Base-by-base conservation (phyloP, 2,329 filamentous ascomycete genomes). In the Venturia carpophila region DNA sequence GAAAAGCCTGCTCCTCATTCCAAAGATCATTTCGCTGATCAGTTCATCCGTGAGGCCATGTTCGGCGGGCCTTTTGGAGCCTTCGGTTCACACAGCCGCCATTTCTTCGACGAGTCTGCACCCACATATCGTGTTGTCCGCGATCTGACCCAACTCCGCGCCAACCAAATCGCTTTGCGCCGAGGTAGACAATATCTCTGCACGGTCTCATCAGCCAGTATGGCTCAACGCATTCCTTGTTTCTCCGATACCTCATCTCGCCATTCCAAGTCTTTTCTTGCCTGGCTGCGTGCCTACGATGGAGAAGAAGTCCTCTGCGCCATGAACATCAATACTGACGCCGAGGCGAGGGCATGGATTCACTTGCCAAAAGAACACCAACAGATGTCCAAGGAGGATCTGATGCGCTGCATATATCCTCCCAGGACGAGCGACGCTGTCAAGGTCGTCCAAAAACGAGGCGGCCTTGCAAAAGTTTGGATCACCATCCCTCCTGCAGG, bases 11-110 rank as follows among this genome's bases (percentile, higher is more conserved):
- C 39, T 34, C 63, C 47, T 24, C 52, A 58, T 24, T 37, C 52
- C 7, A 37, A 37, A n/a, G 64, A 49, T n/a, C 55, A 62, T 49
- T 42, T 41, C 27, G 55, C 64, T 4, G 69, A 71, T 60, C 67
- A 67, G 21, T 71, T 68, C 41, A 70, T 71, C 52, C 68, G 70
- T 15, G 70, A 71, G 65, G 64, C 68, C 47, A 69, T 71, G 68
- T 71, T 71, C 47, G 70, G 67, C 17, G 67, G 70, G n/a, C 37
- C 27, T 2, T 71, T 71, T 65, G 69, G 70, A 9, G 68, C 70
- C 1, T 71, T 71, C 47, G 64, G 70, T 17, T 67, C 68, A 24
- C 67, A 66, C 39, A 65, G 66, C 37, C 65, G 66, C 9, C 70
- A 71, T 55, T 70, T 68, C 67, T 71, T 71, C 64, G 47, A 68